Conservation (phyloP, 768 basidiomycete species). For the Tephrocybe sp. region DNA sequence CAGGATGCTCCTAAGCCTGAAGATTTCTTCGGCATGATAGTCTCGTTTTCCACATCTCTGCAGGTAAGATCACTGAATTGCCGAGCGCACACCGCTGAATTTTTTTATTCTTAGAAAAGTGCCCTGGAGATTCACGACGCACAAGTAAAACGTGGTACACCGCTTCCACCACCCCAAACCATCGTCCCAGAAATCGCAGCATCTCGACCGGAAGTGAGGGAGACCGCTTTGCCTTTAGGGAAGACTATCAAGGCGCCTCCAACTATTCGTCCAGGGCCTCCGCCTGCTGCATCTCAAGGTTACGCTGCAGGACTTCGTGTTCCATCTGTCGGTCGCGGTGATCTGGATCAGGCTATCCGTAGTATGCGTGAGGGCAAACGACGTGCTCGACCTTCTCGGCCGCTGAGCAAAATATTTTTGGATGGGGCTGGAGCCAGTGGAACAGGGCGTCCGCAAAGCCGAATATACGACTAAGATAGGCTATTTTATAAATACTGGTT, state of each 20-base stretch:
- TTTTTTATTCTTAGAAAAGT: constrained; percentile 53
- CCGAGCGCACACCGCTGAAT: not conserved
- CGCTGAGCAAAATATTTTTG: constrained; percentile 77
- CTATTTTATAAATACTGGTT: not conserved
- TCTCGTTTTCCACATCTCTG: constrained; percentile 71
- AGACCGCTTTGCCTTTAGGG: constrained; percentile 18
- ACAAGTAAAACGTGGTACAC: constrained; percentile 31
- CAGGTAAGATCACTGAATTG: constrained; percentile 41
- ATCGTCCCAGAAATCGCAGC: constrained; percentile 15
- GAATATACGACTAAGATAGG: constrained; percentile 23
- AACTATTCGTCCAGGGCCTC: constrained; percentile 25
- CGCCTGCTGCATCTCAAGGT: constrained; percentile 35
- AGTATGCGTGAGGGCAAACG: constrained; percentile 70
- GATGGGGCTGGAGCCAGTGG: constrained; percentile 57
- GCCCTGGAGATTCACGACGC: constrained; percentile 62
- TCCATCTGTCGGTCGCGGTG: constrained; percentile 68
- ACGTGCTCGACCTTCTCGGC: constrained; percentile 46
- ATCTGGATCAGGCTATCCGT: constrained; percentile 81
- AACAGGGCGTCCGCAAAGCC: constrained; percentile 27
- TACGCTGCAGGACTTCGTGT: constrained; percentile 38
- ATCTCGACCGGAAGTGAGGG: constrained; percentile 19
- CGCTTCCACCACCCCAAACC: constrained; percentile 18
- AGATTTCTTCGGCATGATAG: constrained; percentile 75
- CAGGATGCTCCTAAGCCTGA: constrained; percentile 72
- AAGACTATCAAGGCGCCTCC: constrained; percentile 42